These are phyloP conservation scores for Trichoderma simmonsii DNA, from an alignment of 2,329 filamentous ascomycete genomes.

Conservation along the genomic window DNA sequence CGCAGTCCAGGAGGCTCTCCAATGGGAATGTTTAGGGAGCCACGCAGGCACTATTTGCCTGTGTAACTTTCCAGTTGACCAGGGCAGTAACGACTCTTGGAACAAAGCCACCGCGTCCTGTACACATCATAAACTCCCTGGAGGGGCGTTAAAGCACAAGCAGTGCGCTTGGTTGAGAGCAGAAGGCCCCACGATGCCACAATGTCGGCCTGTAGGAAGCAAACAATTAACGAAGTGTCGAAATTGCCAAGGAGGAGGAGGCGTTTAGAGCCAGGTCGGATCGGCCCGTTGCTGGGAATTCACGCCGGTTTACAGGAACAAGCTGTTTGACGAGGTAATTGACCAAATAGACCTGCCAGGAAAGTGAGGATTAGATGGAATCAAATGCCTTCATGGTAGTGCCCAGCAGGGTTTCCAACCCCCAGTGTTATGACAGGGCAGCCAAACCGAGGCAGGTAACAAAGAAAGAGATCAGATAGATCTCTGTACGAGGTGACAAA, in stretches of 20 bases:
- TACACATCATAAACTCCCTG: background rate
- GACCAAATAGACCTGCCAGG: background rate
- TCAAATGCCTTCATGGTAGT: background rate
- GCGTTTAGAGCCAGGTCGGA: conserved; percentile 25
- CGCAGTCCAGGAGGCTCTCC: conserved; percentile 26
- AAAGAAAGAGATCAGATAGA: conserved; percentile 16
- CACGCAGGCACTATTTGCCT: conserved; percentile 21
- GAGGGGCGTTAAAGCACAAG: background rate
- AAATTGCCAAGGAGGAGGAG: conserved; percentile 17
- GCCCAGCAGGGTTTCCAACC: background rate
- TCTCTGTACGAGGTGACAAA: conserved; percentile 21
- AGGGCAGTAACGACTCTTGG: conserved; percentile 16
- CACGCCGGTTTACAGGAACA: background rate
- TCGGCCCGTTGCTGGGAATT: conserved; percentile 27
- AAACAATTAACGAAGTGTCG: conserved; percentile 16
- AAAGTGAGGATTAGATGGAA: too few species aligned
- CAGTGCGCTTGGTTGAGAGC: background rate
- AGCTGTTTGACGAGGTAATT: background rate
- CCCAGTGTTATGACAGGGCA: background rate
- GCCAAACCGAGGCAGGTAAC: background rate
- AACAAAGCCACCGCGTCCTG: background rate
- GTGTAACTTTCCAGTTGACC: conserved; percentile 25
- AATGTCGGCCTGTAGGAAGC: conserved; percentile 8
- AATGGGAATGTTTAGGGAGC: conserved; percentile 19
- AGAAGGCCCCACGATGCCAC: background rate